phyloP scores from a whole-genome alignment of 108 stramenopile genomes.

The Nitzschia sp. region DNA sequence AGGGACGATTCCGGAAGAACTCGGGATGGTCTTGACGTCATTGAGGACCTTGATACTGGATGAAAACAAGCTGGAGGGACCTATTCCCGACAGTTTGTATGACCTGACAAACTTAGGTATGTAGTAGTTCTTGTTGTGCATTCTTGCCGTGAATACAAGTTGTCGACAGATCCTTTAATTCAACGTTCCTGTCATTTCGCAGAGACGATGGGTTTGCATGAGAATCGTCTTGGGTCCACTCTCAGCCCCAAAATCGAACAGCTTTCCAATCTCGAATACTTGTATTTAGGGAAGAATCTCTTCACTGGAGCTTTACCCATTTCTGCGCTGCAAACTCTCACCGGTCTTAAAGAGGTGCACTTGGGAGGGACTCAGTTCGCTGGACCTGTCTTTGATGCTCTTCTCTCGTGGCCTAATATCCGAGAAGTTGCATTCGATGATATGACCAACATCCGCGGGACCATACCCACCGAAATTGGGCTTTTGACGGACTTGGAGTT shows the following conservation, averaged over 20 bases:
- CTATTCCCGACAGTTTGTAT: conserved; percentile 13
- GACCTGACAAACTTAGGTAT: conserved; percentile 11
- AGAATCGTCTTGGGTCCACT: conserved; percentile 11
- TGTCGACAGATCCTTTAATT: too few species aligned
- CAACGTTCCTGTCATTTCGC: neutral
- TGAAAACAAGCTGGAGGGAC: conserved; percentile 28
- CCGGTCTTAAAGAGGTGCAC: neutral
- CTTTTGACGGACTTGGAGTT: neutral
- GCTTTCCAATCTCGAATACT: conserved; percentile 10
- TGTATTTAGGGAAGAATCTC: neutral
- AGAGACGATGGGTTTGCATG: conserved; percentile 15
- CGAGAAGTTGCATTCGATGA: neutral
- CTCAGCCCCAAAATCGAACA: conserved; percentile 24
- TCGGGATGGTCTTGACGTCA: conserved; percentile 26
- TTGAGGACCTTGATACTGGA: conserved; percentile 11
- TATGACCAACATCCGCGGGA: neutral
- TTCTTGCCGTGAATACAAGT: too few species aligned
- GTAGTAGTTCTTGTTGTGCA: neutral
- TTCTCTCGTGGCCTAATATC: conserved; percentile 2
- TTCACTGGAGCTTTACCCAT: conserved; percentile 26
- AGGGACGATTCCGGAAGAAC: conserved; percentile 28
- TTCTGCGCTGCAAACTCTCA: conserved; percentile 3
- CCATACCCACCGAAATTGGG: conserved; percentile 7
- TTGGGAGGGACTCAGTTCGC: neutral
- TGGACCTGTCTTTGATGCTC: neutral